These are phyloP conservation scores for Penicillium janthinellum DNA, from an alignment of 2,329 filamentous ascomycete genomes.

Conservation along the genomic window DNA sequence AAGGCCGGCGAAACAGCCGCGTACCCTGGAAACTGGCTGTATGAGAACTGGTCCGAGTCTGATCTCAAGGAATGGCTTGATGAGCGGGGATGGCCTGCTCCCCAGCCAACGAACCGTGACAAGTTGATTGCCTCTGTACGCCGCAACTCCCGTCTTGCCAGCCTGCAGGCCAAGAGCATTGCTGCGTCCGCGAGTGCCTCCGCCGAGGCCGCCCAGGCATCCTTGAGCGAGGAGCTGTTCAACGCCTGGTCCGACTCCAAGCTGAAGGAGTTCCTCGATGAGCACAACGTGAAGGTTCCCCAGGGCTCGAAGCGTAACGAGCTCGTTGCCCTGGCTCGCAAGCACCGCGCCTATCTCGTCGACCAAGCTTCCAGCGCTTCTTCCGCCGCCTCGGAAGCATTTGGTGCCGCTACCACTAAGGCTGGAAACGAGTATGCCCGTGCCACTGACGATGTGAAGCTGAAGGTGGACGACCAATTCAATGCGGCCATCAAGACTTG, in stretches of 20 bases:
- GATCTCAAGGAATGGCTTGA: conserved; percentile 95
- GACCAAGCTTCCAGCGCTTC: conserved; percentile 57
- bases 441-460: conserved; percentile 68
- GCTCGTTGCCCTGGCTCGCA: conserved; percentile 83
- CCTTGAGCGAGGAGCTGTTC: conserved; percentile 79
- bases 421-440: conserved; percentile 76
- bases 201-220: conserved; percentile 69
- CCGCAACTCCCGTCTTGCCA: conserved; percentile 82
- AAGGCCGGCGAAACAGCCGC: conserved; percentile 72
- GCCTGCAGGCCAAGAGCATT: conserved; percentile 65
- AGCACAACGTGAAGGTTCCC: conserved; percentile 85
- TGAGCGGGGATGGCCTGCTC: conserved; percentile 78
- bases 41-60: conserved; percentile 86
- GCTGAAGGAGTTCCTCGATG: conserved; percentile 90
- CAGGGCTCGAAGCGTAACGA: conserved; percentile 92
- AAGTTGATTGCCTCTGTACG: conserved; percentile 86
- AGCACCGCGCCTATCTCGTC: conserved; percentile 70
- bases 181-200: conserved; percentile 63
- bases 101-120: conserved; percentile 82
- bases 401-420: conserved; percentile 71
- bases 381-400: conserved; percentile 46
- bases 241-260: conserved; percentile 87
- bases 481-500: conserved; percentile 63
- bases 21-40: conserved; percentile 97
- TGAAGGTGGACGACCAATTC: conserved; percentile 68